phyloP scores from a whole-genome alignment of 129 eudicot genomes.

The carrot (Daucus carota) region DH1_v3.0 NC_030386.2:37295001-37295500 shows the following conservation, averaged over 20 bases:
- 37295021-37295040: too few species aligned
- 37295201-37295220: neutral
- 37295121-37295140: neutral
- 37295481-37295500: slow-evolving; percentile 15
- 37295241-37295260: neutral
- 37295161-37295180: slow-evolving; percentile 9
- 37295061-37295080: too few species aligned
- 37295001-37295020: too few species aligned
- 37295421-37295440: neutral
- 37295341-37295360: neutral
- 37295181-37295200: slow-evolving; percentile 2
- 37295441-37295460: neutral
- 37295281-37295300: neutral
- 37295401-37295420: neutral
- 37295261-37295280: neutral
- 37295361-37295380: neutral
- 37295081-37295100: too few species aligned
- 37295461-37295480: neutral
- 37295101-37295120: too few species aligned
- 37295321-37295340: slow-evolving; percentile 15
- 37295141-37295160: neutral
- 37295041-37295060: too few species aligned
- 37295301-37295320: neutral
- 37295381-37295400: neutral
- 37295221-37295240: neutral